Evolutionary conservation across 495 filamentous ascomycete genomes (phyloP).

Genomic region (Aspergillus sparsus): DNA sequence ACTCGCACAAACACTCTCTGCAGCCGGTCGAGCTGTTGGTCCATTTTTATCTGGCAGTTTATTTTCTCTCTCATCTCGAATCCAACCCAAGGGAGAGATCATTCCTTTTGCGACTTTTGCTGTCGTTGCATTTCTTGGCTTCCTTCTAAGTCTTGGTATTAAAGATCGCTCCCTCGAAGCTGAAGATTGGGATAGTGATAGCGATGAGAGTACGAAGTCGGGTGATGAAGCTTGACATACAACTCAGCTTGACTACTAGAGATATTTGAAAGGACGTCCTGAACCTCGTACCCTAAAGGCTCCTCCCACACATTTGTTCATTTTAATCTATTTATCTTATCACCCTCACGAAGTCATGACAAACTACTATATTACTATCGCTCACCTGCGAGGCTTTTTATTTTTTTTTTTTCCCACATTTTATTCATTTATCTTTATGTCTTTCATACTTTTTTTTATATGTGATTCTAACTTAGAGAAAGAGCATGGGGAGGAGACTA

Average conservation of each 20-base stretch:
- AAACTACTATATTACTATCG: no score
- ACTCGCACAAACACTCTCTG: conserved; percentile 90
- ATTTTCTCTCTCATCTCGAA: conserved; percentile 69
- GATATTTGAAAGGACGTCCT: no score
- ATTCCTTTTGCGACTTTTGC: conserved; percentile 83
- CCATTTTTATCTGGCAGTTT: conserved; percentile 85
- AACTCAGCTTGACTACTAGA: no score
- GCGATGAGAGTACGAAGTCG: conserved; percentile 49
- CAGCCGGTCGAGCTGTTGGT: conserved; percentile 83
- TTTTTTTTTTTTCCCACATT: no score
- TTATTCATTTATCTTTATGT: no score
- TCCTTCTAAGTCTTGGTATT: conserved; percentile 73
- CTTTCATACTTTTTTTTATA: no score
- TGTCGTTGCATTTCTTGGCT: conserved; percentile 73
- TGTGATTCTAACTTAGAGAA: no score
- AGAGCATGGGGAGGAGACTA: not conserved
- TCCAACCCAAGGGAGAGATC: conserved; percentile 79
- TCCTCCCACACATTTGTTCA: no score
- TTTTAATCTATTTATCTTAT: no score
- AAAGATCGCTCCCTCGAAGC: conserved; percentile 60
- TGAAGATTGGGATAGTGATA: conserved; percentile 60
- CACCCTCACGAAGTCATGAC: no score
- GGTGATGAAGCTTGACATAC: conserved; percentile 40
- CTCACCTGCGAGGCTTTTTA: no score
- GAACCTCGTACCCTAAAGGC: no score